Base-by-base conservation (phyloP, 1,284 basidiomycete species). In the Moniliophthora roreri region DNA sequence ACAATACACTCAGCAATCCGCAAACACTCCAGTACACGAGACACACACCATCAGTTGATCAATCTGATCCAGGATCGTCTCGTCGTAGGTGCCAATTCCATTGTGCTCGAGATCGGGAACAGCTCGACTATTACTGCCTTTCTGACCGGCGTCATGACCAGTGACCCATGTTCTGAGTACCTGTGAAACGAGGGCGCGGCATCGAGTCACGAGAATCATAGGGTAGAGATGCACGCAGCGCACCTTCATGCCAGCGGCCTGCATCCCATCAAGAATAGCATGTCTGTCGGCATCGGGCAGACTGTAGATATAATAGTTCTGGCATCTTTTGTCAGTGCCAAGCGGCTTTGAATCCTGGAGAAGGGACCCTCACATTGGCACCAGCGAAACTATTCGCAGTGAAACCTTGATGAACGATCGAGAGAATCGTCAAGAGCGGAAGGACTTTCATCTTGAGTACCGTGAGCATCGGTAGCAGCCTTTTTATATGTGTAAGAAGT, bases 151-250 rank as follows among this genome's bases (percentile, higher is more conserved):
- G 18, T 20, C 52, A 35, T 59, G 50, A 6, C 63, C 63, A 2
- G 60, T 57, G 7, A 66, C 63, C 60, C 60, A 62, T n/a, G 64
- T 66, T 41, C 64, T 53, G 20, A 66, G 51, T 20, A 64, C 62
- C 63, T 64, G 28, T n/a, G n/a, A n/a, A n/a, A n/a, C 28, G 28
- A 32, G 28, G 28, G 11, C 6, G 11, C 28, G 28, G 6, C 28
- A 39, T 24, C 23, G 1, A 48, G n/a, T n/a, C 7, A 35, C 4
- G 16, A 5, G 11, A 9, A 13, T 7, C 6, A 38, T 18, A 16
- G 13, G 20, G 34, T 8, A 38, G 23, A 18, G 18, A 21, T 18
- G 35, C 16, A 28, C 6, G 11, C n/a, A 0, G 15, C 39, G 10
- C 18, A 61, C 62, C 47, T 63, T 65, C 63, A 65, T 63, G 1